Conservation (phyloP, 768 basidiomycete species). For the Hericium rajendrae region DNA sequence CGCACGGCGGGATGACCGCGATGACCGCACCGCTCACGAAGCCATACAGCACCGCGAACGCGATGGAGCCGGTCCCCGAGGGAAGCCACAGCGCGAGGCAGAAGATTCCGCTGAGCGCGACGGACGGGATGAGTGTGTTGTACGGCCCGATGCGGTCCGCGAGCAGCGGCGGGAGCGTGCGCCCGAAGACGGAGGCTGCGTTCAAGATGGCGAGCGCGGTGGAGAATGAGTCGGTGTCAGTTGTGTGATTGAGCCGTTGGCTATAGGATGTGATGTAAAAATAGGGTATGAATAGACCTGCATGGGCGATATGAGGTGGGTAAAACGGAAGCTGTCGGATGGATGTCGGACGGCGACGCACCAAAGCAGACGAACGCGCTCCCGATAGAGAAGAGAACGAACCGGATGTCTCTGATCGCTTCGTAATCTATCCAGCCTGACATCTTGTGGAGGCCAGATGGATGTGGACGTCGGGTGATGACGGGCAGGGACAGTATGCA, state of each 20-base stretch:
- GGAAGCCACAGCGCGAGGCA: conserved; percentile 16
- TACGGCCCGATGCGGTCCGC: conserved; percentile 21
- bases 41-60: conserved; percentile 28
- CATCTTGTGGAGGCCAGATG: conserved; percentile 6
- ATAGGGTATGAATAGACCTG: conserved; percentile 18
- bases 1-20: conserved; percentile 3
- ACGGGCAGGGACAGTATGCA: conserved; percentile 15
- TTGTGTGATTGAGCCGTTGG: conserved; percentile 7
- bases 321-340: conserved; percentile 2
- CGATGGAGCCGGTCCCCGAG: conserved; percentile 21
- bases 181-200: conserved; percentile 19
- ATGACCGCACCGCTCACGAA: conserved; percentile 23
- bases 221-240: conserved; percentile 17
- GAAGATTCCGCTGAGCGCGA: neutral
- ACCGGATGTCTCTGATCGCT: conserved; percentile 14
- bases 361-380: conserved; percentile 6
- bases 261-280: conserved; percentile 21
- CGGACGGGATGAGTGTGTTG: conserved; percentile 19
- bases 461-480: conserved; percentile 10
- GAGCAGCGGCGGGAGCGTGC: conserved; percentile 21
- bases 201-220: conserved; percentile 23
- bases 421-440: conserved; percentile 10
- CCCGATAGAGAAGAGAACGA: conserved; percentile 17
- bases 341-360: neutral
- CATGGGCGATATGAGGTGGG: conserved; percentile 8